Evolutionary conservation across 2,329 filamentous ascomycete species (phyloP), one percentile per base, ranked within the genome.

Genomic region (Hypocrella siamensis): DNA sequence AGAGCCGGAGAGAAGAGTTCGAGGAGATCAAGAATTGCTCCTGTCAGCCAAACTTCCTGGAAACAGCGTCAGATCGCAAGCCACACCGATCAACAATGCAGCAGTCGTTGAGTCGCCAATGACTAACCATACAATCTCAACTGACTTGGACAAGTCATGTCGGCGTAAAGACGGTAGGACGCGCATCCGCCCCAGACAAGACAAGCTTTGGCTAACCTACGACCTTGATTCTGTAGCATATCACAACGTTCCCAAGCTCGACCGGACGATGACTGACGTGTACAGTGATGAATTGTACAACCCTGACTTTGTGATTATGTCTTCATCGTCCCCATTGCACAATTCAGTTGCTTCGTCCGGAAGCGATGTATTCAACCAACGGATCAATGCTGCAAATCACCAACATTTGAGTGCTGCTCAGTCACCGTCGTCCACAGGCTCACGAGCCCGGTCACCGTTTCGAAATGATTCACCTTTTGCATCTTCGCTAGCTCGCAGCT

Each of bases 221-320:
- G 54, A 60, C 38, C 60, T 63, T 25, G 21, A 22, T 4, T 11
- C 9, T 14, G 6, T 34, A 56, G 66, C 71, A 41, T 60, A 58
- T 41, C 54, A 60, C 38, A 60, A 63, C 26, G 60, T 75, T 17
- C 79, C 85, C 17, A 90, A 88, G 55, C 69, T 93, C 40, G 78
- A 85, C 42, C 70, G 84, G 35, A 90, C 85, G 1, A 83, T 90
- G 58, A 88, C 84, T 14, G 84, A 92, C 47, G 69, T 83, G 31
- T 88, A 81, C 47, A 69, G 74, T 45, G 86, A 93, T 51, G 83
- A 90, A 52, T 67, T 93, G 1, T 93, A 82, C 61, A 85, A 78
- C 43, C 77, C 79, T 1, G 68, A 65, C 43, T 74, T 75, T 37
- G 63, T 61, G 21, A 63, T 75, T 45, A 68, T 68, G 1, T 65